Percentiles rank a stretch among this genome's conserved stretches.
Conservation (phyloP, 768 basidiomycete genomes). For the Tricholoma terreum region DNA sequence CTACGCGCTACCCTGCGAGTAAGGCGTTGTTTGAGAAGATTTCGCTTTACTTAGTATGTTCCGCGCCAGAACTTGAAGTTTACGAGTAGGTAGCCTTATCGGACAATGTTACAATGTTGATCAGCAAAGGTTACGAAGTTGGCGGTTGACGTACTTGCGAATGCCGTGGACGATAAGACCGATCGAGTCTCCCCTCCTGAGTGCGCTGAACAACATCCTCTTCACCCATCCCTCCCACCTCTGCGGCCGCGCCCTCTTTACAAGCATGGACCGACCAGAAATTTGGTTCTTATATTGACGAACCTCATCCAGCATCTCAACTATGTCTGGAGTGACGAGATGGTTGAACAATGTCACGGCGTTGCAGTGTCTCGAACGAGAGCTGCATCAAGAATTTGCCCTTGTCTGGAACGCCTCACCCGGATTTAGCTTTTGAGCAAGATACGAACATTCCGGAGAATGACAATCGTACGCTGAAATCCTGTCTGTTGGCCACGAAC, state of each 20-base stretch:
- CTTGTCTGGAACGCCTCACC: slow-evolving; percentile 91
- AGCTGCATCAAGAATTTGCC: slow-evolving; percentile 86
- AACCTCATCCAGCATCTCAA: slow-evolving; percentile 81
- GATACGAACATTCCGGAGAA: slow-evolving; percentile 74
- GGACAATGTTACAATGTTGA: no score
- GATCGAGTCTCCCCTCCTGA: no score
- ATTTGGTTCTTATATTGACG: slow-evolving; percentile 72
- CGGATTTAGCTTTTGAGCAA: slow-evolving; percentile 5
- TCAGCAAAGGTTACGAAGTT: slow-evolving; percentile 48
- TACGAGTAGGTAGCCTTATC: background rate
- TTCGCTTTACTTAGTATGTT: background rate
- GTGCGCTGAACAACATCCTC: no score
- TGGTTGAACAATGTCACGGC: slow-evolving; percentile 93
- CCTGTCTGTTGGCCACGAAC: slow-evolving; percentile 92
- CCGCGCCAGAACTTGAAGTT: no score
- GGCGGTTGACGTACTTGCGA: slow-evolving; percentile 72
- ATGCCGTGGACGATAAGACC: slow-evolving; percentile 84
- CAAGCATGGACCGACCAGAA: slow-evolving; percentile 86
- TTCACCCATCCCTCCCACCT: no score
- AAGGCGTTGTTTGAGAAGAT: background rate
- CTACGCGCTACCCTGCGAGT: background rate
- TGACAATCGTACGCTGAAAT: slow-evolving; percentile 97
- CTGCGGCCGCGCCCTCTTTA: slow-evolving; percentile 82
- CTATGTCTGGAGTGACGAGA: slow-evolving; percentile 71
- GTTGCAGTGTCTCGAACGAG: slow-evolving; percentile 84